Evolutionary conservation across 352 stramenopile genomes (phyloP).

Genomic region (Globisporangium splendens): DNA sequence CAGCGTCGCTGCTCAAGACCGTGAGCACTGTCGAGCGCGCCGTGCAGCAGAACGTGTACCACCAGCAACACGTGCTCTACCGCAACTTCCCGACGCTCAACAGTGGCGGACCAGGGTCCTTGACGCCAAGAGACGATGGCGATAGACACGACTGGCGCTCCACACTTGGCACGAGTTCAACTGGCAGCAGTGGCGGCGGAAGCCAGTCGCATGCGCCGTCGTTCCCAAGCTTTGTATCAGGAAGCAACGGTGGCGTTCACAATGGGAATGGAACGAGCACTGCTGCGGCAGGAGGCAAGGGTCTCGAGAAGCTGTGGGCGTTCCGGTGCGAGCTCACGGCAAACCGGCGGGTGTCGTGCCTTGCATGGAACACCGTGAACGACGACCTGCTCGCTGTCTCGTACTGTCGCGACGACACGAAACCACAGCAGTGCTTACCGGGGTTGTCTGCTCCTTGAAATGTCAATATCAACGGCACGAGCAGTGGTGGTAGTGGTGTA

Average conservation of each 20-base stretch:
- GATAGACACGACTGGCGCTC: constrained; percentile 15
- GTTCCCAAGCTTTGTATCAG: constrained; percentile 3
- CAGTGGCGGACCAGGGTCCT: background rate
- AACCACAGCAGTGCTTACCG: constrained; percentile 5
- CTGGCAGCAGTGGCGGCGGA: background rate
- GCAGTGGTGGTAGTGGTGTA: background rate
- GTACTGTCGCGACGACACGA: constrained; percentile 45
- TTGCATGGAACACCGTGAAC: constrained; percentile 87
- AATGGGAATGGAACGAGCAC: constrained; percentile 6
- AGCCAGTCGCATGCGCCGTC: constrained; percentile 1
- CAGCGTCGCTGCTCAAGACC: constrained; percentile 48
- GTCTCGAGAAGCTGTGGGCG: constrained; percentile 71
- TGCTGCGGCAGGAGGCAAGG: constrained; percentile 6
- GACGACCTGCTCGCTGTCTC: constrained; percentile 89
- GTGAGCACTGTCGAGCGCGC: constrained; percentile 77
- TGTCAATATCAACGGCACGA: background rate
- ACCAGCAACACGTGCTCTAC: constrained; percentile 81
- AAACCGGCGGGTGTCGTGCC: constrained; percentile 57
- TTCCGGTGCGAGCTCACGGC: constrained; percentile 67
- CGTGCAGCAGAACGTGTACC: constrained; percentile 88
- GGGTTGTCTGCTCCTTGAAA: too few relatives aligned
- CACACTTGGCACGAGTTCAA: background rate
- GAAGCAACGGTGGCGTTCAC: background rate
- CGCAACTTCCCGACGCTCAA: constrained; percentile 66
- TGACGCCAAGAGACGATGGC: constrained; percentile 8